Evolutionary conservation across 225 moss, liverwort and hornwort genomes (phyloP), one percentile per base, ranked within the genome.

Genomic region (Straminergon stramineum): DNA sequence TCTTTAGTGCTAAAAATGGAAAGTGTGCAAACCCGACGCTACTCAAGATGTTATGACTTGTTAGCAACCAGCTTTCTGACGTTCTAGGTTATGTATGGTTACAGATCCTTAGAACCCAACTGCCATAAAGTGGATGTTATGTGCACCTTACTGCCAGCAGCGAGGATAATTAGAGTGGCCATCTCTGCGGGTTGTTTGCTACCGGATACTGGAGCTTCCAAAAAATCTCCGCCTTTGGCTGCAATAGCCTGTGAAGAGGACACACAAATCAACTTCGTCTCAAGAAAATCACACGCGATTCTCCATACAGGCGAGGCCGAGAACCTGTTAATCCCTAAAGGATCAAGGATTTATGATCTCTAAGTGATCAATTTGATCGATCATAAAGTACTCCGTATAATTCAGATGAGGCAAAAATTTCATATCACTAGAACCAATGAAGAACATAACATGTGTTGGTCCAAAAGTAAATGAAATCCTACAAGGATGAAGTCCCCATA

Each of bases 121-220:
- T 63, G 37, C 8, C 8, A 64, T 31, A 21, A 79, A 39, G n/a
- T 63, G 48, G 45, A 87, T 81, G 48, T 45, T n/a, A 20, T 56
- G 51, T 55, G 60, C 85, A 97, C 98, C 96, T 99, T 88, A 91
- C 89, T 96, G n/a, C 99, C 99, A 71, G 99, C 99, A 81, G 96
- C 93, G 56, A 99, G 93, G 90, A 99, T 96, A 45, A 99, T 89
- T 45, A 99, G 92, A 52, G 95, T 90, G 37, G 94, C 99, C 74
- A 52, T 92, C 91, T 96, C 93, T 35, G 99, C 99, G 84, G 99
- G 99, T 76, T 95, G 95, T 85, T 99, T 99, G 90, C 97, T 97
- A 60, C 99, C 99, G 28, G 97, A 97, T 68, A 99, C 99, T 55
- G 99, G 99, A 41, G 94, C 99, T 92, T 99, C 98, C 76, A 99